These are phyloP conservation scores for Colletotrichum sp. DNA, from an alignment of 2,329 filamentous ascomycete species.

Conservation along the genomic window DNA sequence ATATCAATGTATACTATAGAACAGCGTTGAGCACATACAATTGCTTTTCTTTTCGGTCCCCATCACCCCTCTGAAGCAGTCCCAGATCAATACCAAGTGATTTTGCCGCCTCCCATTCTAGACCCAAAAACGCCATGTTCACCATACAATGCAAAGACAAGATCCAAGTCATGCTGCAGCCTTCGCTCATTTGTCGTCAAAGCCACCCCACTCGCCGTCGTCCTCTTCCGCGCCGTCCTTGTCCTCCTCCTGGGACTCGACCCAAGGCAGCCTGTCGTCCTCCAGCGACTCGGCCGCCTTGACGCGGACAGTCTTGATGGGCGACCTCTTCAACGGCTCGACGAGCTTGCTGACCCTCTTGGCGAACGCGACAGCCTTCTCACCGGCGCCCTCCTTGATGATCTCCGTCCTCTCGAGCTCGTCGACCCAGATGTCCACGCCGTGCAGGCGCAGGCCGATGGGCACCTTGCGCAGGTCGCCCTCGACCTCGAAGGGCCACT, in stretches of 20 bases:
- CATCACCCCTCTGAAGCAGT: background rate
- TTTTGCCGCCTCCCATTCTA: background rate
- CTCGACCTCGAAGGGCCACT: constrained; percentile 46
- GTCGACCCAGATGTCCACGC: constrained; percentile 90
- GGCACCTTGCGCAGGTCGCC: constrained; percentile 64
- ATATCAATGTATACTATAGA: constrained; percentile 17
- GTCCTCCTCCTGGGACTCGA: constrained; percentile 43
- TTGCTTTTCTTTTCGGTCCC: background rate
- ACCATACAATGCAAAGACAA: constrained; percentile 16
- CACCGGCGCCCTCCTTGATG: constrained; percentile 42
- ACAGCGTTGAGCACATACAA: constrained; percentile 8
- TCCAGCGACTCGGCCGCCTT: constrained; percentile 73
- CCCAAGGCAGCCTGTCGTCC: constrained; percentile 77
- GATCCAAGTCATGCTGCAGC: background rate
- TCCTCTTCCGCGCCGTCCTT: constrained; percentile 38
- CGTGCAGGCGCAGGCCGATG: constrained; percentile 84
- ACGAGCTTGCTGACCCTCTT: constrained; percentile 60
- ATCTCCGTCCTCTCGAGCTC: constrained; percentile 78
- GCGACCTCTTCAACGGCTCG: constrained; percentile 60
- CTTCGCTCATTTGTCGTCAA: constrained; percentile 16
- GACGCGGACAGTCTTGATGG: constrained; percentile 74
- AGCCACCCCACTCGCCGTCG: constrained; percentile 32
- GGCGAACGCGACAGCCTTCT: constrained; percentile 52
- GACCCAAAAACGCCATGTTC: constrained; percentile 14
- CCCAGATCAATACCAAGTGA: background rate